Evolutionary conservation across 768 basidiomycete species (phyloP).

Genomic region (Tremella yokohamensis): DNA sequence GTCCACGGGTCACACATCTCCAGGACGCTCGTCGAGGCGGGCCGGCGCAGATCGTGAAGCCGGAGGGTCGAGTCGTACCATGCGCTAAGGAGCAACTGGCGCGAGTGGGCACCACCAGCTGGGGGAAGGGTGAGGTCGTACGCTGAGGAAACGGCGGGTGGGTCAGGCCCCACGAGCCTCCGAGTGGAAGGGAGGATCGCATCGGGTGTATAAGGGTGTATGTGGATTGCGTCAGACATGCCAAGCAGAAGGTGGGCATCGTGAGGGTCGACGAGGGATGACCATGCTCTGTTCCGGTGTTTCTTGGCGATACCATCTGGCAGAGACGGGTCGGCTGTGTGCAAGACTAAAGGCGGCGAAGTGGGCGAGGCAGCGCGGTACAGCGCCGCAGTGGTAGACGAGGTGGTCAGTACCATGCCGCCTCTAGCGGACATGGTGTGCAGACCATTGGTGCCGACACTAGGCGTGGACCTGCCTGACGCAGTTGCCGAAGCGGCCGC

Average conservation of each 20-base stretch:
- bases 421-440: slow-evolving; percentile 4
- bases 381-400: slow-evolving; percentile 21
- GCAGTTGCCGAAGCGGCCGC: too few species aligned
- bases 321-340: slow-evolving; percentile 10
- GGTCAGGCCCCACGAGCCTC: slow-evolving; percentile 28
- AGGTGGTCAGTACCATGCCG: slow-evolving; percentile 27
- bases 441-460: neutral
- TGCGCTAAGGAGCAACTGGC: slow-evolving; percentile 29
- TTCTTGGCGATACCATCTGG: neutral
- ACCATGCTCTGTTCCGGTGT: slow-evolving; percentile 28
- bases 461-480: neutral
- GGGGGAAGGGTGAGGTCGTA: slow-evolving; percentile 32
- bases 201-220: slow-evolving; percentile 12
- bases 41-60: slow-evolving; percentile 37
- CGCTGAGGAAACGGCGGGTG: slow-evolving; percentile 29
- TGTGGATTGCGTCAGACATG: slow-evolving; percentile 19
- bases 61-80: slow-evolving; percentile 47
- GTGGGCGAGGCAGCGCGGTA: slow-evolving; percentile 29
- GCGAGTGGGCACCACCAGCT: slow-evolving; percentile 26
- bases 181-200: slow-evolving; percentile 12
- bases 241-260: slow-evolving; percentile 23
- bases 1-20: slow-evolving; percentile 33
- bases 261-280: slow-evolving; percentile 5
- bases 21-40: slow-evolving; percentile 13
- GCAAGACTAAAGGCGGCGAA: slow-evolving; percentile 7